Evolutionary conservation across 148 eudicot species (phyloP).

Genomic region (Cornus controversa): DNA sequence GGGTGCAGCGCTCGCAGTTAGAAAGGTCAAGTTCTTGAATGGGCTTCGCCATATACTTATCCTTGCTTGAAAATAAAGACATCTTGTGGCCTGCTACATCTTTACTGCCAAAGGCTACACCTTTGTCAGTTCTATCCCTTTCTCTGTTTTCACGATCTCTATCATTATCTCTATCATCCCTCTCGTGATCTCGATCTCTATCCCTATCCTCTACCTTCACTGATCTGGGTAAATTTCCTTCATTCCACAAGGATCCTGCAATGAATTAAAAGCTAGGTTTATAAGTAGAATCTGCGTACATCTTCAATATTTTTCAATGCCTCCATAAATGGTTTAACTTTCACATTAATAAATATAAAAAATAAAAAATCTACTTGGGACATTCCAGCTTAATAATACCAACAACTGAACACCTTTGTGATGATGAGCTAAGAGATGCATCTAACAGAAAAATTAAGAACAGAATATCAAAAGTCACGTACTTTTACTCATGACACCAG

Average conservation of each 20-base stretch:
- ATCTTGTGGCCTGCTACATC: slow-evolving; percentile 56
- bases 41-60: slow-evolving; percentile 51
- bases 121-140: slow-evolving; percentile 58
- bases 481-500: slow-evolving; percentile 36
- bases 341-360: neutral
- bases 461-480: slow-evolving; percentile 15
- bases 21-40: slow-evolving; percentile 74
- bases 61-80: slow-evolving; percentile 40
- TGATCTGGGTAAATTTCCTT: slow-evolving; percentile 29
- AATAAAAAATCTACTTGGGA: neutral
- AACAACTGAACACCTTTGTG: slow-evolving; percentile 2
- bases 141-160: slow-evolving; percentile 58
- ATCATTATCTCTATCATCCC: slow-evolving; percentile 38
- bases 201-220: slow-evolving; percentile 44
- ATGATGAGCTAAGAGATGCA: slow-evolving; percentile 3
- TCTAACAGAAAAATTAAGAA: neutral
- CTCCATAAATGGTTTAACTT: neutral
- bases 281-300: neutral
- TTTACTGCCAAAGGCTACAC: slow-evolving; percentile 35
- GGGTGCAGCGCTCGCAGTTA: slow-evolving; percentile 73
- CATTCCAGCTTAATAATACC: neutral
- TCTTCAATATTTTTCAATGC: slow-evolving; percentile 1
- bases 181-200: slow-evolving; percentile 31
- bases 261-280: slow-evolving; percentile 2
- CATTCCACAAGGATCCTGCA: slow-evolving; percentile 35